Evolutionary conservation across 176 grass and related monocot species (phyloP).

Genomic region (Leersia perrieri): DNA sequence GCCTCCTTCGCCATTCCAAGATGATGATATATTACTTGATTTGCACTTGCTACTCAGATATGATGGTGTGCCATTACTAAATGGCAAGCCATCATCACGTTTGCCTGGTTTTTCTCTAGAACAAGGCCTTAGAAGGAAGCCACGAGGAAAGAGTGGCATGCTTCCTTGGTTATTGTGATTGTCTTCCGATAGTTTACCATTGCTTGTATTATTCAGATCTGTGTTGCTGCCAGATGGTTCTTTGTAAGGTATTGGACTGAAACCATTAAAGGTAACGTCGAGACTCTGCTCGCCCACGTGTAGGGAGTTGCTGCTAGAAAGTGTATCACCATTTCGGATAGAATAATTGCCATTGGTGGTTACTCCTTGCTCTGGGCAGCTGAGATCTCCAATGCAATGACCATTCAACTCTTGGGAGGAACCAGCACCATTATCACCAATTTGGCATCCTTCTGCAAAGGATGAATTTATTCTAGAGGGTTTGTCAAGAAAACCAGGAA

Average conservation of each 20-base stretch:
- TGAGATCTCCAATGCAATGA: conserved; percentile 39
- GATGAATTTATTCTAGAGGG: conserved; percentile 46
- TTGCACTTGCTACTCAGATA: conserved; percentile 28
- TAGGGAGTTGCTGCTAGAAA: conserved; percentile 8
- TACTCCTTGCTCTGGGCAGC: conserved; percentile 25
- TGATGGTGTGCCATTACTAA: conserved; percentile 33
- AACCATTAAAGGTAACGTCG: conserved; percentile 33
- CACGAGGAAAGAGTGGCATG: conserved; percentile 37
- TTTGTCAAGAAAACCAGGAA: conserved; percentile 62
- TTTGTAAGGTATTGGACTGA: conserved; percentile 41
- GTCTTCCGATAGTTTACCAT: background rate
- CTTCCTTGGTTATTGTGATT: conserved; percentile 20
- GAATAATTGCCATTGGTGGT: conserved; percentile 9
- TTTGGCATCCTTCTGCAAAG: conserved; percentile 28
- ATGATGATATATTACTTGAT: conserved; percentile 17
- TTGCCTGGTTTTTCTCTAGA: conserved; percentile 24
- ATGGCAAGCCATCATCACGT: conserved; percentile 19
- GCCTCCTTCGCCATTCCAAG: conserved; percentile 14
- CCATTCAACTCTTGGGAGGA: conserved; percentile 38
- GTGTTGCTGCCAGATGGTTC: conserved; percentile 31
- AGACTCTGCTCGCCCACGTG: conserved; percentile 17
- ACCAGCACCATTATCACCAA: conserved; percentile 17
- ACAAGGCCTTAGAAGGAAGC: conserved; percentile 35
- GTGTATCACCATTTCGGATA: conserved; percentile 5
- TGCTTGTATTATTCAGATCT: conserved; percentile 19